Evolutionary conservation across 192 early-diverging fungal species (phyloP).

Genomic region (Coemansia sp.): DNA sequence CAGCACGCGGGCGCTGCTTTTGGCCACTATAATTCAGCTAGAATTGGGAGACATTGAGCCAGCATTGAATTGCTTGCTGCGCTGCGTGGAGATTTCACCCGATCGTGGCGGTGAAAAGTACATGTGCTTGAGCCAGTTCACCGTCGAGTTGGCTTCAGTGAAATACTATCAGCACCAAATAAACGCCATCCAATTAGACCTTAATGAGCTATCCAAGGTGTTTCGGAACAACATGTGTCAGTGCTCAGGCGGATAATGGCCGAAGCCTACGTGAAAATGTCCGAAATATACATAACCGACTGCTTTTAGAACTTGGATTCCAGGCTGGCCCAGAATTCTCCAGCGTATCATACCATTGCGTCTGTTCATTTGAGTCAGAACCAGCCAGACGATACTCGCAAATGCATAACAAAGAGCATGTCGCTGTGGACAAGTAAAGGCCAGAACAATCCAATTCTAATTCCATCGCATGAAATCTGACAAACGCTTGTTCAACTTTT

Average conservation of each 20-base stretch:
- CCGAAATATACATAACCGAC: conserved; percentile 95
- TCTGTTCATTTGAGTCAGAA: conserved; percentile 87
- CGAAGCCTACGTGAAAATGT: conserved; percentile 85
- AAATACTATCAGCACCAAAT: conserved; percentile 70
- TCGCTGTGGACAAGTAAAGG: conserved; percentile 69
- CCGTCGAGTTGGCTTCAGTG: conserved; percentile 65
- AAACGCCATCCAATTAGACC: conserved; percentile 61
- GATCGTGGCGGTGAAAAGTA: conserved; percentile 72
- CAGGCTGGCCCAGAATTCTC: conserved; percentile 68
- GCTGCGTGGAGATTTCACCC: conserved; percentile 61
- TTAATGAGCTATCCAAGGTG: conserved; percentile 26
- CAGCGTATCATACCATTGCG: conserved; percentile 84
- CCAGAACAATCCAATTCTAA: conserved; percentile 32
- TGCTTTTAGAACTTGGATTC: conserved; percentile 72
- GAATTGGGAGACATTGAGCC: conserved; percentile 68
- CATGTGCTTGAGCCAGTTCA: conserved; percentile 84
- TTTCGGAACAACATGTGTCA: conserved; percentile 44
- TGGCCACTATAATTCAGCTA: conserved; percentile 72
- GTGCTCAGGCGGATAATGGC: conserved; percentile 69
- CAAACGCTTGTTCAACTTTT: conserved; percentile 79
- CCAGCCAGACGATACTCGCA: conserved; percentile 73
- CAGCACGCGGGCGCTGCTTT: conserved; percentile 63
- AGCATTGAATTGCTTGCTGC: conserved; percentile 59
- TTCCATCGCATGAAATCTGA: conserved; percentile 78
- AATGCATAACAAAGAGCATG: conserved; percentile 65